Evolutionary conservation across 306 rosid genomes (phyloP).

Genomic region (Lithocarpus polystachyus): DNA sequence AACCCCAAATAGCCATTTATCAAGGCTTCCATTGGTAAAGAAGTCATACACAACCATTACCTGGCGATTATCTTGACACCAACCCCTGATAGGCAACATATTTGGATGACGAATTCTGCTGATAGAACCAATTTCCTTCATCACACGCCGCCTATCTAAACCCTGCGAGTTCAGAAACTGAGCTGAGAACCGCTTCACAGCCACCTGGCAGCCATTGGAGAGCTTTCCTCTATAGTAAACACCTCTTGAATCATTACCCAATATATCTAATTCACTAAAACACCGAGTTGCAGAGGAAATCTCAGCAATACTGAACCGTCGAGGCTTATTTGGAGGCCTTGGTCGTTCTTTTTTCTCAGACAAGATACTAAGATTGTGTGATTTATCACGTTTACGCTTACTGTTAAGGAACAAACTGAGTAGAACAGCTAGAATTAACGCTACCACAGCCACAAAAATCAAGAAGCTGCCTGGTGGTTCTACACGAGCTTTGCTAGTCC

Average conservation of each 20-base stretch:
- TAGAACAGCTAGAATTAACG: conserved; percentile 34
- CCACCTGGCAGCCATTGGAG: conserved; percentile 52
- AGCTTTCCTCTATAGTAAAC: conserved; percentile 64
- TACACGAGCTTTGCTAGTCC: conserved; percentile 1
- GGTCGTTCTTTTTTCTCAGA: conserved; percentile 47
- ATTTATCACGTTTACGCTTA: conserved; percentile 30
- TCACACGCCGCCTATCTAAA: conserved; percentile 47
- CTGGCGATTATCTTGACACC: conserved; percentile 63
- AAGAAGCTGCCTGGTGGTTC: conserved; percentile 43
- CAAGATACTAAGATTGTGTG: conserved; percentile 7
- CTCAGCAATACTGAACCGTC: conserved; percentile 46
- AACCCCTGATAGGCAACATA: conserved; percentile 60
- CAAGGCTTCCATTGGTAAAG: conserved; percentile 63
- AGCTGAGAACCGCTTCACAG: conserved; percentile 58
- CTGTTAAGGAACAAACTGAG: conserved; percentile 37
- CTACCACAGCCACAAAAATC: conserved; percentile 52
- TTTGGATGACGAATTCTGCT: conserved; percentile 64
- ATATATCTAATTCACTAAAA: conserved; percentile 50
- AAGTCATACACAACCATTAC: conserved; percentile 62
- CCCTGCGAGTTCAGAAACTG: conserved; percentile 53
- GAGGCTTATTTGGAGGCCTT: conserved; percentile 69
- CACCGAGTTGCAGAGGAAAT: conserved; percentile 49
- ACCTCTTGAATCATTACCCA: conserved; percentile 59
- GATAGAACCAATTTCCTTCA: conserved; percentile 58
- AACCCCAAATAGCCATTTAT: conserved; percentile 72